Base-by-base conservation (phyloP, 441 rosid species). In the Bruguiera hainesii region DNA sequence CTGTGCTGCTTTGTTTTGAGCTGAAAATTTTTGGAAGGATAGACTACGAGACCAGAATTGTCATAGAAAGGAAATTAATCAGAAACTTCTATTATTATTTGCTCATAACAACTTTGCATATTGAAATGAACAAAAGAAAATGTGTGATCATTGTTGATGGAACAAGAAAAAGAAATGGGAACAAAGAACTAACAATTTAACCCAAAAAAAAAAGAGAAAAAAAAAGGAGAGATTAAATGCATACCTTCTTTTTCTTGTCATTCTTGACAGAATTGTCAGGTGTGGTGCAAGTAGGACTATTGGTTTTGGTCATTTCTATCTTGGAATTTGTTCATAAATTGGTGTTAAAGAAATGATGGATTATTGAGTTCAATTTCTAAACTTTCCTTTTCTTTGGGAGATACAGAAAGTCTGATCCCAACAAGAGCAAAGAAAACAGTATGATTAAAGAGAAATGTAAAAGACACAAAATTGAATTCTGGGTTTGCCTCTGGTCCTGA, bases 171-270 rank as follows among this genome's bases (percentile, higher is more conserved):
- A 71, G 2, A 8, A 33, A 51, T 20, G 10, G 11, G 5, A 70
- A 55, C 31, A 23, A 58, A 15, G 9, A 64, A 70, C 46, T 0
- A 26, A 53, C 20, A 59, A 16, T 3, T 48, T 26, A 50, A 7
- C 4, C 30, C 31, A 10, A 67, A 50, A 16, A 37, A 64, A 28
- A 16, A 42, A 57, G 7, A 6, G 2, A 58, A 52, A 25, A 20
- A 3, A 28, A 1, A 20, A 35, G 57, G 18, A 7, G 6, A 28
- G 56, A 31, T 26, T 23, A 11, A 33, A 64, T 9, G 48, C 23
- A 50, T 76, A 90, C 98, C 88, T 76, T 90, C 81, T 86, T 93
- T 80, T 81, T 90, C 85, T 78, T 89, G 66, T 92, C 88, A 64
- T 68, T 71, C 82, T 78, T 87, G 77, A 68, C 59, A 68, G 84